Percentiles rank a stretch among this genome's conserved stretches.
These are phyloP conservation scores for Plasmodium sp. DNA, from an alignment of 169 alveolate genomes.

Conservation along the genomic window DNA sequence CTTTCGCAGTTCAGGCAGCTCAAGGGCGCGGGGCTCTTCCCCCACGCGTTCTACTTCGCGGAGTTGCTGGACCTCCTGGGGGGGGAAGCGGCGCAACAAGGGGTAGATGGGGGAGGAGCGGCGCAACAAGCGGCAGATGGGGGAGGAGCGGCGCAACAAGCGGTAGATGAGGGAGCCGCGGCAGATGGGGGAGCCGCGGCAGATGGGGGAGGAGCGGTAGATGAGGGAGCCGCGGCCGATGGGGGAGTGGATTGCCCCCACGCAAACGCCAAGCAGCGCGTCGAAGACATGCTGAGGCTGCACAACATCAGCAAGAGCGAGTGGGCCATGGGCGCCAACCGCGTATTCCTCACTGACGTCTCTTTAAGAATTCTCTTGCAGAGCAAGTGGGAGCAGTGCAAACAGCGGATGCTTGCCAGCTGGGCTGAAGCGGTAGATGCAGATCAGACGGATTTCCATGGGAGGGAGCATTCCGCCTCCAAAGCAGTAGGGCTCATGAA, in stretches of 20 bases:
- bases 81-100: neutral
- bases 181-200: neutral
- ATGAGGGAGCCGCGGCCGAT: neutral
- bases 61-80: conserved; percentile 14
- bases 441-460: neutral
- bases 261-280: neutral
- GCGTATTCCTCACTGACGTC: neutral
- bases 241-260: neutral
- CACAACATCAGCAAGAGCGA: conserved; percentile 3
- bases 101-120: neutral
- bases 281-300: neutral
- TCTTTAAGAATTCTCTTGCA: neutral
- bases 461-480: neutral
- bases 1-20: conserved; percentile 4
- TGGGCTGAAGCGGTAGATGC: neutral
- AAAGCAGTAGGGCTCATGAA: neutral
- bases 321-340: conserved; percentile 13
- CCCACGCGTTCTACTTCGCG: conserved; percentile 11
- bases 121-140: neutral
- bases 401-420: neutral
- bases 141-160: neutral
- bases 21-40: conserved; percentile 11
- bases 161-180: neutral
- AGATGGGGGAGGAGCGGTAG: neutral
- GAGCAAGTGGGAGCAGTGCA: neutral